Evolutionary conservation across 495 filamentous ascomycete species (phyloP).

Genomic region (Wilcoxina mikolae): DNA sequence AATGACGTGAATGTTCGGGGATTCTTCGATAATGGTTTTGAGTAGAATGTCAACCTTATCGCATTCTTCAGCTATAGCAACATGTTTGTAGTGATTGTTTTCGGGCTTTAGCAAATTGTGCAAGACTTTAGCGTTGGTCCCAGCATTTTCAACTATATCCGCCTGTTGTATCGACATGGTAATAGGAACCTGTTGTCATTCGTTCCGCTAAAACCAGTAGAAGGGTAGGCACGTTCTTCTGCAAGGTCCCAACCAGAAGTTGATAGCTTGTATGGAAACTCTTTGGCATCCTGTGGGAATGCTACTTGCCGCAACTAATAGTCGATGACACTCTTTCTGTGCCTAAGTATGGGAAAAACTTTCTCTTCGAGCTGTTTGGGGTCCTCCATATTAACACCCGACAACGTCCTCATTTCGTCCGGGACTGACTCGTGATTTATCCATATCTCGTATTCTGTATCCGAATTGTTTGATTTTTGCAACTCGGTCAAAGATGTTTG

Average conservation of each 20-base stretch:
- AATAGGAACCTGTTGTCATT: slow-evolving; percentile 48
- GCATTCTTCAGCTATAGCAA: slow-evolving; percentile 6
- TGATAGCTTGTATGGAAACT: slow-evolving; percentile 50
- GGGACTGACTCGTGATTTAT: slow-evolving; percentile 31
- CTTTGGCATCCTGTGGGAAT: slow-evolving; percentile 50
- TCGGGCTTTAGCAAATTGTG: slow-evolving; percentile 41
- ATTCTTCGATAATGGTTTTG: slow-evolving; percentile 30
- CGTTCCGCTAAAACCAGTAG: slow-evolving; percentile 59
- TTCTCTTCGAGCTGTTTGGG: slow-evolving; percentile 23
- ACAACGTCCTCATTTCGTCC: slow-evolving; percentile 32
- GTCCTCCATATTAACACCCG: slow-evolving; percentile 48
- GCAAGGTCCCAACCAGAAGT: slow-evolving; percentile 58
- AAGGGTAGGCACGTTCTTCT: slow-evolving; percentile 34
- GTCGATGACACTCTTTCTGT: slow-evolving; percentile 41
- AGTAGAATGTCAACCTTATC: slow-evolving; percentile 36
- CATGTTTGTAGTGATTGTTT: slow-evolving; percentile 33
- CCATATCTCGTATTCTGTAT: slow-evolving; percentile 43
- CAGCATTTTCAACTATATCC: slow-evolving; percentile 41
- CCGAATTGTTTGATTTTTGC: slow-evolving; percentile 40
- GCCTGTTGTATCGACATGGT: slow-evolving; percentile 42
- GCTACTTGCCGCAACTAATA: slow-evolving; percentile 48
- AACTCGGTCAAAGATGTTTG: slow-evolving; percentile 37
- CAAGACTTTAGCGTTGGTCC: slow-evolving; percentile 53
- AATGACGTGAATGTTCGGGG: slow-evolving; percentile 41
- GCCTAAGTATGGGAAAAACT: slow-evolving; percentile 41